Percentiles rank a stretch among this genome's conserved stretches.
Evolutionary conservation across 371 early-diverging fungal species (phyloP).

Genomic region (Blakeslea trispora): DNA sequence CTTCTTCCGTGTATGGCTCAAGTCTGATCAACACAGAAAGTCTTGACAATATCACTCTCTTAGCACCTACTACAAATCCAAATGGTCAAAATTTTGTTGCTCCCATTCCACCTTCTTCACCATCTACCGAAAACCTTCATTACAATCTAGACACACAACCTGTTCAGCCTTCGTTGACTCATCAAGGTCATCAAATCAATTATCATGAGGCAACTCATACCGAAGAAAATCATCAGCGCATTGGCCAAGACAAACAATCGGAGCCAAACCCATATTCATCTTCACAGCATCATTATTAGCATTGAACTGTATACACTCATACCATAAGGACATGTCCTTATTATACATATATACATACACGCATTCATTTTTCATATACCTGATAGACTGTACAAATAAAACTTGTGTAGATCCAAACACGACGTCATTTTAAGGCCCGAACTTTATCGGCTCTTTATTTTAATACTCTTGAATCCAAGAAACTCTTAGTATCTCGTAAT

Average conservation of each 20-base stretch:
- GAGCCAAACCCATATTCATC: too few relatives aligned
- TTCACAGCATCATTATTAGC: neutral
- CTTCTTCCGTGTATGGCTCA: conserved; percentile 79
- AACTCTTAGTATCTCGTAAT: neutral
- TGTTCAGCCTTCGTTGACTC: conserved; percentile 13
- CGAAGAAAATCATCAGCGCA: neutral
- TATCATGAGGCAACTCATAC: conserved; percentile 18
- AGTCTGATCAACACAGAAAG: conserved; percentile 52
- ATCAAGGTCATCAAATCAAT: conserved; percentile 25
- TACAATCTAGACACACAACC: conserved; percentile 10
- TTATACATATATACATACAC: neutral
- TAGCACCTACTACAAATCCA: conserved; percentile 1
- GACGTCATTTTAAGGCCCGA: neutral
- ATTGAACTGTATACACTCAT: neutral
- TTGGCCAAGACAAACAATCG: too few relatives aligned
- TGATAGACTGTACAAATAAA: neutral
- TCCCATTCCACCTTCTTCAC: conserved; percentile 7
- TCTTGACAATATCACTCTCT: conserved; percentile 62
- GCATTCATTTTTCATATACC: neutral
- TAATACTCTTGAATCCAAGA: neutral
- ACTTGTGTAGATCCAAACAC: neutral
- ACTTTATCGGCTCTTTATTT: neutral
- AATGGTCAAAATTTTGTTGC: conserved; percentile 9
- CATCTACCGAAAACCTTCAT: neutral
- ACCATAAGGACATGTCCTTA: neutral